phyloP scores from a whole-genome alignment of 306 rosid species.

The Casuarina equisetifolia region DNA sequence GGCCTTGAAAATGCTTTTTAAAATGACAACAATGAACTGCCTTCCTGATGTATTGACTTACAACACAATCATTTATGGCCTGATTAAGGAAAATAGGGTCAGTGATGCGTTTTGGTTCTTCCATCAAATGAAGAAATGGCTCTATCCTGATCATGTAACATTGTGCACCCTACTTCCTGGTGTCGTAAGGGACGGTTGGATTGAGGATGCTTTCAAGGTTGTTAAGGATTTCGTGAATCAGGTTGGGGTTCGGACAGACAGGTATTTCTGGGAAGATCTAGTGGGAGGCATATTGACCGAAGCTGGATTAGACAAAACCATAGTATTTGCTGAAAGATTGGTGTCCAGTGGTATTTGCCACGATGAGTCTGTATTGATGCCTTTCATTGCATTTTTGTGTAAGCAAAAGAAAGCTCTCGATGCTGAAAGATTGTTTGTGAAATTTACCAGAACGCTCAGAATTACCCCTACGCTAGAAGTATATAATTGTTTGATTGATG shows the following conservation, averaged over 20 bases:
- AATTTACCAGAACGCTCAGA: slow-evolving; percentile 61
- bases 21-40: slow-evolving; percentile 73
- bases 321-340: slow-evolving; percentile 70
- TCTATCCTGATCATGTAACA: slow-evolving; percentile 82
- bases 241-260: slow-evolving; percentile 36
- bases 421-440: slow-evolving; percentile 66
- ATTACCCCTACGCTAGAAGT: slow-evolving; percentile 63
- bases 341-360: slow-evolving; percentile 51
- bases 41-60: slow-evolving; percentile 82
- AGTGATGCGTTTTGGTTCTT: slow-evolving; percentile 85
- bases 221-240: slow-evolving; percentile 50
- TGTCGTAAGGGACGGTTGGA: slow-evolving; percentile 52
- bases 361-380: slow-evolving; percentile 62
- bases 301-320: slow-evolving; percentile 55
- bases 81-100: slow-evolving; percentile 61
- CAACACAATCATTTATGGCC: slow-evolving; percentile 79
- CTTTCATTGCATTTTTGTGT: slow-evolving; percentile 64
- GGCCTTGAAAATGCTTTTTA: slow-evolving; percentile 64
- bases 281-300: slow-evolving; percentile 69
- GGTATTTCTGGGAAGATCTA: slow-evolving; percentile 74
- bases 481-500: slow-evolving; percentile 74
- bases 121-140: slow-evolving; percentile 89
- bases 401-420: slow-evolving; percentile 55
- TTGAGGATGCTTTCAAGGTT: slow-evolving; percentile 67
- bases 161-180: slow-evolving; percentile 87